Percentiles rank a stretch among this genome's conserved stretches.
These are phyloP conservation scores for Botrytis pseudocinerea DNA, from an alignment of 2,329 filamentous ascomycete genomes.

Conservation along the genomic window DNA sequence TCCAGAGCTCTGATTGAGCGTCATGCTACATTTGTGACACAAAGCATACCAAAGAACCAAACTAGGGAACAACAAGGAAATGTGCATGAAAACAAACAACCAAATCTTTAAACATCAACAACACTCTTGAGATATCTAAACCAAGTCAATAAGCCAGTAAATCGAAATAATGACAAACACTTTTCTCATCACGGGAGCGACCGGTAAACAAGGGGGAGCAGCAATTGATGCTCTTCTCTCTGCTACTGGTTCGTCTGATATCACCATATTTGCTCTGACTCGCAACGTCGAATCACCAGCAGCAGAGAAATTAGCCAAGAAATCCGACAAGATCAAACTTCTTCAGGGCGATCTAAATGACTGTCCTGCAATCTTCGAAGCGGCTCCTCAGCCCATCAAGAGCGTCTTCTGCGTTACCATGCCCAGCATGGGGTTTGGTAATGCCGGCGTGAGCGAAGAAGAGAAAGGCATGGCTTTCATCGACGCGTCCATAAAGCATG, in stretches of 20 bases:
- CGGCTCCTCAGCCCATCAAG: slow-evolving; percentile 47
- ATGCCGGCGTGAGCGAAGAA: slow-evolving; percentile 42
- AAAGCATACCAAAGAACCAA: slow-evolving; percentile 12
- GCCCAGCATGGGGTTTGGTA: slow-evolving; percentile 22
- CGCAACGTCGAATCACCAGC: slow-evolving; percentile 50
- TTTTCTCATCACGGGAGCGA: slow-evolving; percentile 49
- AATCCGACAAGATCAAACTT: slow-evolving; percentile 50
- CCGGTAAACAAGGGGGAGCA: slow-evolving; percentile 50
- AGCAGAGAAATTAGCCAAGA: slow-evolving; percentile 50
- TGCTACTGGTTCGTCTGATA: slow-evolving; percentile 33
- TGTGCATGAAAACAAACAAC: background rate
- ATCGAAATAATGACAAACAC: slow-evolving; percentile 19
- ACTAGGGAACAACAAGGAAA: slow-evolving; percentile 5
- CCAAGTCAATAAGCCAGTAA: background rate
- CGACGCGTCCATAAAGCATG: slow-evolving; percentile 51
- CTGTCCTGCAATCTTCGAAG: slow-evolving; percentile 50
- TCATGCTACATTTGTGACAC: background rate
- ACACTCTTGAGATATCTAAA: background rate
- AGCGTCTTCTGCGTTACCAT: slow-evolving; percentile 60
- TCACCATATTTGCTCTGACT: slow-evolving; percentile 59
- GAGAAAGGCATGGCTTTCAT: slow-evolving; percentile 53
- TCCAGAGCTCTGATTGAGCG: background rate
- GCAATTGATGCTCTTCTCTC: slow-evolving; percentile 47
- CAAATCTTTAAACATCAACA: slow-evolving; percentile 4
- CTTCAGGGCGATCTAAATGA: slow-evolving; percentile 59